Percentiles rank a stretch among this genome's conserved stretches.
Evolutionary conservation across 192 early-diverging fungal species (phyloP).

Genomic region (Radiomyces spectabilis): DNA sequence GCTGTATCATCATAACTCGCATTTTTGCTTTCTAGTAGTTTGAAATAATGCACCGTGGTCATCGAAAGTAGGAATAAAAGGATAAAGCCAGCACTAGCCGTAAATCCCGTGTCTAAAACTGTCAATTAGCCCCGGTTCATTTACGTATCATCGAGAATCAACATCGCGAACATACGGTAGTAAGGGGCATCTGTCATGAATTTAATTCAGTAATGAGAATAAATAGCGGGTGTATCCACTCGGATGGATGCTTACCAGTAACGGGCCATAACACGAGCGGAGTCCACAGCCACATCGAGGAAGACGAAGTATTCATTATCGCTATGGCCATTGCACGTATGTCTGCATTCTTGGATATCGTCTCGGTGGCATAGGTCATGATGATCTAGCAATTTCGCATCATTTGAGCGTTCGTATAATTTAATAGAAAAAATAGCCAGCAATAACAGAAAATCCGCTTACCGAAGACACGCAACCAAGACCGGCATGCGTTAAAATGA

Average conservation of each 20-base stretch:
- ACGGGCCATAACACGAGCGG: conserved; percentile 29
- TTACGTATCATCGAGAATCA: too few relatives aligned
- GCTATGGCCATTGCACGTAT: conserved; percentile 28
- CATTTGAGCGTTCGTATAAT: not conserved
- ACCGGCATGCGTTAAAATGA: conserved; percentile 22
- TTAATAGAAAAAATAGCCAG: not conserved
- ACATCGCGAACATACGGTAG: too few relatives aligned
- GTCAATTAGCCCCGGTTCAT: too few relatives aligned
- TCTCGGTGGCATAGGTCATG: conserved; percentile 33
- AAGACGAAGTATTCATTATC: conserved; percentile 24
- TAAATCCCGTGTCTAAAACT: too few relatives aligned
- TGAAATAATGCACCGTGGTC: too few relatives aligned
- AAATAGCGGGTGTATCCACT: too few relatives aligned
- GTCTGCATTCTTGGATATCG: conserved; percentile 18
- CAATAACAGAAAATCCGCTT: not conserved
- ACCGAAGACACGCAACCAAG: conserved; percentile 17
- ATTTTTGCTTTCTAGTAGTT: too few relatives aligned
- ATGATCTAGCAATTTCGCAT: conserved; percentile 19
- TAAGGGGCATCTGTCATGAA: too few relatives aligned
- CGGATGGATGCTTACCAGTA: conserved; percentile 22
- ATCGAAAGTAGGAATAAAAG: too few relatives aligned
- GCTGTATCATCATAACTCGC: too few relatives aligned
- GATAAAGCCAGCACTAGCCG: too few relatives aligned
- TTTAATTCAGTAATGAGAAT: too few relatives aligned
- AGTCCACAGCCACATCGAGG: conserved; percentile 15